Percentiles rank a stretch among this genome's conserved stretches.
These are phyloP conservation scores for Diaporthe caulivora DNA, from an alignment of 2,329 filamentous ascomycete genomes.

Conservation along the genomic window DNA sequence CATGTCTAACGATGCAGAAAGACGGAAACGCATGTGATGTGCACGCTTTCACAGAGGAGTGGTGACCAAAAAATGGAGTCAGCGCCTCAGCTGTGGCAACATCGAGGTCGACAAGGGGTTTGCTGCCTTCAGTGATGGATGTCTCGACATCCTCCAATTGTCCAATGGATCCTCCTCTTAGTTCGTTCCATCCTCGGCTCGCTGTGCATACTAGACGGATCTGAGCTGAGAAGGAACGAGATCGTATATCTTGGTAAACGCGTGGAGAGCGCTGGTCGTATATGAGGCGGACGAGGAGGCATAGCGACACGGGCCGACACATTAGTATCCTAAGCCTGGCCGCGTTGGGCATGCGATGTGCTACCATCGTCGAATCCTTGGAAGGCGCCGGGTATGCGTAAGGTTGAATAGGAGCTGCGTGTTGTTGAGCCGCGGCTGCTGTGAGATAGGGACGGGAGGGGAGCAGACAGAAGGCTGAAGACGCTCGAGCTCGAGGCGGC, in stretches of 20 bases:
- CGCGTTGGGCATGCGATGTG: conserved; percentile 33
- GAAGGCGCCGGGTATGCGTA: conserved; percentile 36
- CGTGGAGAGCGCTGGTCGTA: background rate
- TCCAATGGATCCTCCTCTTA: background rate
- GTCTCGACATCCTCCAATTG: background rate
- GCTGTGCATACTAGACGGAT: background rate
- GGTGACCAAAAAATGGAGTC: background rate
- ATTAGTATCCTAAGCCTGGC: conserved; percentile 30
- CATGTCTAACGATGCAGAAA: background rate
- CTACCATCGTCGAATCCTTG: conserved; percentile 26
- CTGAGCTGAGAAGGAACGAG: background rate
- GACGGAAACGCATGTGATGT: background rate
- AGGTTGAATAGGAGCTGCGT: conserved; percentile 33
- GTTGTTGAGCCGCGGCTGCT: conserved; percentile 14
- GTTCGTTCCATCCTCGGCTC: background rate
- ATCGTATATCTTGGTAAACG: conserved; percentile 6
- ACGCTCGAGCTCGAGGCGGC: conserved; percentile 34
- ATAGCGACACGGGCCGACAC: background rate
- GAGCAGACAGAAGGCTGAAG: conserved; percentile 34
- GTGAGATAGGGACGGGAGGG: conserved; percentile 20
- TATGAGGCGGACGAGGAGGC: conserved; percentile 18
- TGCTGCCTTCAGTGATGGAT: background rate
- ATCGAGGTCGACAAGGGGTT: background rate
- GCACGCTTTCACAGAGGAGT: background rate
- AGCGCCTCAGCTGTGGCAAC: background rate